These are phyloP conservation scores for Penicillium crustosum DNA, from an alignment of 2,329 filamentous ascomycete genomes.

Conservation along the genomic window DNA sequence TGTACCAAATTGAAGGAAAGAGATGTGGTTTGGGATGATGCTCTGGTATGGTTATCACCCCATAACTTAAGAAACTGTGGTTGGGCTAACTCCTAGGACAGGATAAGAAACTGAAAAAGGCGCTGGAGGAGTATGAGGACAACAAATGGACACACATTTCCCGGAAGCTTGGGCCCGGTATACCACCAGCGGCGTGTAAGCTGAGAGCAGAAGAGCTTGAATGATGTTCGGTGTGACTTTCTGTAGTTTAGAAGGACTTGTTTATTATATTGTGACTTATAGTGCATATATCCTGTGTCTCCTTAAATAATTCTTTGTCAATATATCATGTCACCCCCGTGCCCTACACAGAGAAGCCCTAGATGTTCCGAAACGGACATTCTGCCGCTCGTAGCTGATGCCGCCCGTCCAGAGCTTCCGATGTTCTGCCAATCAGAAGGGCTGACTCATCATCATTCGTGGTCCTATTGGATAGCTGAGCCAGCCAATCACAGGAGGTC, in stretches of 20 bases:
- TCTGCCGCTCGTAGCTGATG: conserved; percentile 10
- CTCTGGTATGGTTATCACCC: conserved; percentile 63
- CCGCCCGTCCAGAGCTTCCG: conserved; percentile 5
- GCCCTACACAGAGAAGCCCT: conserved; percentile 24
- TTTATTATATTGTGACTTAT: not conserved
- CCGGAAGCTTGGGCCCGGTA: conserved; percentile 85
- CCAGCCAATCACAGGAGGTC: conserved; percentile 25
- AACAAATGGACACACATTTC: conserved; percentile 92
- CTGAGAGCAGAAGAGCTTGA: conserved; percentile 63
- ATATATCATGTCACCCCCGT: not conserved
- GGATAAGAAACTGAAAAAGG: conserved; percentile 41
- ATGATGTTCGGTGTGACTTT: not conserved
- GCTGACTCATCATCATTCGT: conserved; percentile 18
- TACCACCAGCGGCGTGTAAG: conserved; percentile 82
- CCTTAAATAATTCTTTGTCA: not conserved
- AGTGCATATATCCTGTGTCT: not conserved
- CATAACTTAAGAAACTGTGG: not conserved
- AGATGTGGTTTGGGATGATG: conserved; percentile 88
- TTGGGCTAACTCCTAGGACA: conserved; percentile 12
- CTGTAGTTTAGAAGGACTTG: not conserved
- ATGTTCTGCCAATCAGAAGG: conserved; percentile 12
- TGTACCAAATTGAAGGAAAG: conserved; percentile 95
- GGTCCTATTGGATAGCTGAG: conserved; percentile 10
- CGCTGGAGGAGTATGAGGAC: conserved; percentile 45
- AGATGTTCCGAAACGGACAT: conserved; percentile 13